Base-by-base conservation (phyloP, 495 filamentous ascomycete species). In the Trichoderma erinaceum region DNA sequence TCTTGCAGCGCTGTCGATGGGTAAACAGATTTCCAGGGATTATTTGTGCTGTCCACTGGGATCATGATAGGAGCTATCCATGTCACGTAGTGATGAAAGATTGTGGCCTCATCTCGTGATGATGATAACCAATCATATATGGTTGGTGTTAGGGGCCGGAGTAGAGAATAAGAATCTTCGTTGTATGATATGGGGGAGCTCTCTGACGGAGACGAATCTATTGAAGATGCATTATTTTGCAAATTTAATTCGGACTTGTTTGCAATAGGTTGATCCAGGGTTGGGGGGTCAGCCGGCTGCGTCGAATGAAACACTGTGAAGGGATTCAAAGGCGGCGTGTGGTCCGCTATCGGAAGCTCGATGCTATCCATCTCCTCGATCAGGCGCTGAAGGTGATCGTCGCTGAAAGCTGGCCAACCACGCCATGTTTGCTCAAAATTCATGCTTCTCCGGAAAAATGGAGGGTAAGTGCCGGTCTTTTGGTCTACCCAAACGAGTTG, bases 21-120 rank as follows among this genome's bases (percentile, higher is more conserved):
- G 23, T 61, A 61, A 16, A 61, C 52, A 10, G 52, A 61, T 12
- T 27, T 61, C 52, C 52, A 61, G 12, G 27, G 52, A 16, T 61
- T 61, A 12, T 61, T 23, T 3, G 52, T 23, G 15, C 52, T 4
- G 25, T 61, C 52, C 23, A 61, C 52, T 12, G 52, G 52, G 13
- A 61, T 61, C 52, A 61, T 61, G 10, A 61, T 12, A 29, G 52
- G 52, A 16, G 52, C 52, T 4, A 61, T 32, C 52, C 52, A 61
- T 61, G 52, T 61, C 12, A 61, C 27, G 15, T 61, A 61, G 27
- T 61, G 52, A 61, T 61, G 52, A n/a, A 61, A 61, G 1, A 61
- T 27, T 2, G 12, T 61, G 15, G 52, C 52, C 3, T 61, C 52
- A 29, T 61, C 52, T 29, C 10, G 11, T 4, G 27, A 61, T 3